These are phyloP conservation scores for Brassica hybrid DNA, from an alignment of 441 rosid species.

Conservation along the genomic window DNA sequence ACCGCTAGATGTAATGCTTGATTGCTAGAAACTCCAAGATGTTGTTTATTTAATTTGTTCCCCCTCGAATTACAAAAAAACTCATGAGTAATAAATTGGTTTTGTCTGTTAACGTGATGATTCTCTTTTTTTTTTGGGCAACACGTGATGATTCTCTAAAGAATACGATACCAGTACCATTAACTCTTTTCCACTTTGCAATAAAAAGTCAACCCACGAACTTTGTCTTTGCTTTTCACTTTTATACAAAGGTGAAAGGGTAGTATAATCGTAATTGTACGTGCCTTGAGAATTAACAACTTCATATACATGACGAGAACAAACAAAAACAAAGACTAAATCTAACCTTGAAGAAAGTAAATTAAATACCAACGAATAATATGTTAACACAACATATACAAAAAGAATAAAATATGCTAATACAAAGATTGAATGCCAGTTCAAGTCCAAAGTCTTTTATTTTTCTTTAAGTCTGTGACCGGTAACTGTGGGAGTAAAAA, in stretches of 20 bases:
- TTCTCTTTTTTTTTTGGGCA: too few species aligned
- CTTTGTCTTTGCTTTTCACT: background rate
- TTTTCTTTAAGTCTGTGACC: too few species aligned
- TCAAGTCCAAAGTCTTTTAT: background rate
- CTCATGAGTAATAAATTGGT: slow-evolving; percentile 9
- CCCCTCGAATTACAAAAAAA: background rate
- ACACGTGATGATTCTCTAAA: background rate
- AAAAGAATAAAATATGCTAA: background rate
- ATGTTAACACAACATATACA: background rate
- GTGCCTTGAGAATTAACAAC: background rate
- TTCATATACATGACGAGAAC: background rate
- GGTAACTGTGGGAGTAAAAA: too few species aligned
- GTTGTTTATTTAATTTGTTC: background rate
- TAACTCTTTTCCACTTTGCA: background rate
- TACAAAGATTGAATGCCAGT: background rate
- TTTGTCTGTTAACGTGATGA: background rate
- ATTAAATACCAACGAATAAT: background rate
- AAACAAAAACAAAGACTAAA: background rate
- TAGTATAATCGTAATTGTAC: background rate
- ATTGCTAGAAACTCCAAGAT: slow-evolving; percentile 17
- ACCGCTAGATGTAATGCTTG: slow-evolving; percentile 13
- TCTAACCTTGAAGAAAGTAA: background rate
- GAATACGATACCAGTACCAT: background rate
- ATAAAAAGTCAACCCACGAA: background rate
- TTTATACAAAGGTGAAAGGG: background rate